Conservation (phyloP, 73 alveolate genomes). For the Uronychia setigera region DNA sequence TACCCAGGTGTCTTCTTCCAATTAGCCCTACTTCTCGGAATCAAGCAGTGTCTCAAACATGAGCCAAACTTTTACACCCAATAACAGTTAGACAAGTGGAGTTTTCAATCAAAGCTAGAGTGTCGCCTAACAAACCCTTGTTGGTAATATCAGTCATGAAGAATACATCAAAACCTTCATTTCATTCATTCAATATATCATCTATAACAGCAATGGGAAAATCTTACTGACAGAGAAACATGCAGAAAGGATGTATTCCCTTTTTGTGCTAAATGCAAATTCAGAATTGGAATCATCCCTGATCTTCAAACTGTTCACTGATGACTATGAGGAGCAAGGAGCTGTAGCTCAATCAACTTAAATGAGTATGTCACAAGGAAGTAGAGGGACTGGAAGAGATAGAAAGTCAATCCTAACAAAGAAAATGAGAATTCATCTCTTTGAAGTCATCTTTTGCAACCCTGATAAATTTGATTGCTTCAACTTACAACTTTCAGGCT, state of each 20-base stretch:
- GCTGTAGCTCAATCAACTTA: not conserved
- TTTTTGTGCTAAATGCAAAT: constrained; percentile 22
- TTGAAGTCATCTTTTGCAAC: constrained; percentile 36
- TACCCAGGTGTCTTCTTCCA: not conserved
- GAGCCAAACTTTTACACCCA: too few relatives aligned
- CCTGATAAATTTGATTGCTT: constrained; percentile 13
- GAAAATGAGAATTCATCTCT: constrained; percentile 39
- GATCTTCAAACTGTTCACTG: constrained; percentile 28
- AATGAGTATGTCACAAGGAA: too few relatives aligned
- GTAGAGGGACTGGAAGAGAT: too few relatives aligned
- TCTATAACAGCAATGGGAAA: constrained; percentile 10
- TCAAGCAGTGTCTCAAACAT: too few relatives aligned
- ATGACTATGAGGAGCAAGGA: constrained; percentile 25
- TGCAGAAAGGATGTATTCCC: constrained; percentile 24
- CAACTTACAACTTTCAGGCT: constrained; percentile 28
- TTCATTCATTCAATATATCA: constrained; percentile 21
- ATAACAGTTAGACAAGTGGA: too few relatives aligned
- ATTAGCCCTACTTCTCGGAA: too few relatives aligned
- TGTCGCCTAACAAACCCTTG: not conserved
- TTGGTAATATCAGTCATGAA: constrained; percentile 24
- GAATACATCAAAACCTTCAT: constrained; percentile 18
- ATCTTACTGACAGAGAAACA: constrained; percentile 20
- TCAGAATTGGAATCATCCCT: constrained; percentile 27
- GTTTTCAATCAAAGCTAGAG: too few relatives aligned
- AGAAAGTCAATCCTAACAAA: constrained; percentile 39